Percentiles rank a stretch among this genome's conserved stretches.
phyloP scores from a whole-genome alignment of 202 grass and related monocot genomes.

The Setaria italica region DNA sequence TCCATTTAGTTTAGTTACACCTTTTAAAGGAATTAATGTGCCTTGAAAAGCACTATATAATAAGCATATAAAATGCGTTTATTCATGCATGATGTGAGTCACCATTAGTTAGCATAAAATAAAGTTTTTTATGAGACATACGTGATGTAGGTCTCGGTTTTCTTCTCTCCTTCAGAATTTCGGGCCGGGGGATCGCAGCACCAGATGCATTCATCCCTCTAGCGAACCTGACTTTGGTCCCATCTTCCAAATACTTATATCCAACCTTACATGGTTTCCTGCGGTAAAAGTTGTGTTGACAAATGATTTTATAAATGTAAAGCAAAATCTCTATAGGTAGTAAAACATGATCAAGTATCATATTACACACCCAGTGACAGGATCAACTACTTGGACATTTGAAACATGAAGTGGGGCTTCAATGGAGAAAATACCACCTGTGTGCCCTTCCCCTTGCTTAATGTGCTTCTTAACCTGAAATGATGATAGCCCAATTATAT shows the following conservation, averaged over 20 bases:
- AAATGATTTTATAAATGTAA: background rate
- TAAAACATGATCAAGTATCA: slow-evolving; percentile 14
- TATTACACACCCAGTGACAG: slow-evolving; percentile 82
- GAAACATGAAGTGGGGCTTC: slow-evolving; percentile 99
- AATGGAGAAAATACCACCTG: slow-evolving; percentile 88
- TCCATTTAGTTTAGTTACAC: background rate
- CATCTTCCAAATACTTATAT: slow-evolving; percentile 89
- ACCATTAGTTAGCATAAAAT: background rate
- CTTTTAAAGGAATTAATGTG: background rate
- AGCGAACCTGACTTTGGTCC: slow-evolving; percentile 84
- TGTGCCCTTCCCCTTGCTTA: slow-evolving; percentile 88
- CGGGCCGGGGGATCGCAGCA: slow-evolving; percentile 80
- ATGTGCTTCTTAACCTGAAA: slow-evolving; percentile 99
- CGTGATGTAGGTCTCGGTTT: slow-evolving; percentile 75
- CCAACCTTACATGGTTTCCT: slow-evolving; percentile 92
- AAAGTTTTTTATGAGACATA: slow-evolving; percentile 40
- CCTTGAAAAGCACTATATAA: no score
- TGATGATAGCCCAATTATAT: background rate
- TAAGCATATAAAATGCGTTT: background rate
- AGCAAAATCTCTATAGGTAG: background rate
- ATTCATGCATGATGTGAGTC: background rate
- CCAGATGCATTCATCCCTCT: slow-evolving; percentile 87
- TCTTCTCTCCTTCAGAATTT: slow-evolving; percentile 95
- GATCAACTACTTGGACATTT: slow-evolving; percentile 91
- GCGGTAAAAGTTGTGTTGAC: background rate